Evolutionary conservation across 805 yeast species (phyloP).

Genomic region (Saturnispora besseyi): DNA sequence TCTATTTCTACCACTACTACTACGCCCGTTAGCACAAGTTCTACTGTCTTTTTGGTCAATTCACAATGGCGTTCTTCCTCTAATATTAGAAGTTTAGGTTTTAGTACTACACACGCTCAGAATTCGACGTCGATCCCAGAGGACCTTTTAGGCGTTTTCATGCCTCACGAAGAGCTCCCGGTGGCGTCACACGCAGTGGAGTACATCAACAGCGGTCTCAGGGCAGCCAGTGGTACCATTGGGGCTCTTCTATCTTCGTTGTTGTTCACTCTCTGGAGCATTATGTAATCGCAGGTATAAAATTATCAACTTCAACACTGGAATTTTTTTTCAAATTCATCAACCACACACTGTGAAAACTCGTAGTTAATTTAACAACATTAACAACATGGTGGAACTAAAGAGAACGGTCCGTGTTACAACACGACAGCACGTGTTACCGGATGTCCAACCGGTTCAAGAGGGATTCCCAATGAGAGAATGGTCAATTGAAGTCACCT

Average conservation of each 20-base stretch:
- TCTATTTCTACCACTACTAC: background rate
- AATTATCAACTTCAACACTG: background rate
- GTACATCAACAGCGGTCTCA: background rate
- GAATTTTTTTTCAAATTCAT: background rate
- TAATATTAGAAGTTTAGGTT: background rate
- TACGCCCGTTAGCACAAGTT: too few species aligned
- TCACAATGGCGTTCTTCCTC: background rate
- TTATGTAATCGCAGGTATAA: background rate
- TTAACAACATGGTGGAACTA: conserved; percentile 35
- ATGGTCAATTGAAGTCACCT: conserved; percentile 74
- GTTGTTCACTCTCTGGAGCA: background rate
- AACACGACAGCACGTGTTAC: conserved; percentile 74
- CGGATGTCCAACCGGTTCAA: conserved; percentile 75
- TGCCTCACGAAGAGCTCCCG: background rate
- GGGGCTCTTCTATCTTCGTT: background rate
- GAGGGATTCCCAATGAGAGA: conserved; percentile 91
- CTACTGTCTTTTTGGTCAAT: background rate
- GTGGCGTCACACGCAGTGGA: background rate
- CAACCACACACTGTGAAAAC: background rate
- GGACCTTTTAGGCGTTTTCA: too few species aligned
- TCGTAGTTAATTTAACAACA: background rate
- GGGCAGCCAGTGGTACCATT: background rate
- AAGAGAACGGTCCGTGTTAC: conserved; percentile 83
- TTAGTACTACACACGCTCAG: background rate
- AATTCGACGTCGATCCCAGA: background rate